These are phyloP conservation scores for Chaetomium cochliodes DNA, from an alignment of 495 filamentous ascomycete genomes.

Conservation along the genomic window DNA sequence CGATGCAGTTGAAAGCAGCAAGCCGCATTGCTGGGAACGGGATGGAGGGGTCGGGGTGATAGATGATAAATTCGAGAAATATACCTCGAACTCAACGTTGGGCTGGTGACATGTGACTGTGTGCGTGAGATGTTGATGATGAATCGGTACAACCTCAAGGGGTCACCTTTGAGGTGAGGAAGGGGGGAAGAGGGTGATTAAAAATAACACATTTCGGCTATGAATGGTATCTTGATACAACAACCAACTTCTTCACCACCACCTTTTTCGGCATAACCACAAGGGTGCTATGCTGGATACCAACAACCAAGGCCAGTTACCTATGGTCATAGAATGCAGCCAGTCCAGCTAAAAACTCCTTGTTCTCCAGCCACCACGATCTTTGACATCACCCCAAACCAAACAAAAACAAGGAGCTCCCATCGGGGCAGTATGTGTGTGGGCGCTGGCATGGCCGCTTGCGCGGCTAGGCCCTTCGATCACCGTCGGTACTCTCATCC, in stretches of 20 bases:
- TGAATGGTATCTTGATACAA: background rate
- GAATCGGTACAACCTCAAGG: too few relatives aligned
- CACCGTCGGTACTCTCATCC: conserved; percentile 40
- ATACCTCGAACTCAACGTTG: background rate
- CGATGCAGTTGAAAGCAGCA: conserved; percentile 25
- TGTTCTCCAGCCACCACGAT: conserved; percentile 3
- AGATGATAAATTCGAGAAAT: background rate
- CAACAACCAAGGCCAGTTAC: background rate
- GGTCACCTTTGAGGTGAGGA: too few relatives aligned
- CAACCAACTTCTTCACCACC: background rate
- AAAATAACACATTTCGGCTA: background rate
- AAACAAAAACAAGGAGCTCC: background rate
- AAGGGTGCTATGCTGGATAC: background rate
- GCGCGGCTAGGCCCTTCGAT: conserved; percentile 31
- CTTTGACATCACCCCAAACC: background rate
- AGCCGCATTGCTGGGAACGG: background rate
- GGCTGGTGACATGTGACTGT: background rate
- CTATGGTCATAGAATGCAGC: background rate
- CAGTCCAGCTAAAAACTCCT: conserved; percentile 8
- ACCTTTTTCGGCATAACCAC: background rate
- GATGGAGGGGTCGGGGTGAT: too few relatives aligned
- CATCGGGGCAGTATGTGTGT: background rate
- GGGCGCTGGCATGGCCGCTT: background rate
- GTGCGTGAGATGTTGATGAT: too few relatives aligned
- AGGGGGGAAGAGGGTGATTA: background rate